A percentile compares a stretch with the other conserved stretches of the same genome.
Evolutionary conservation across 1,284 basidiomycete genomes (phyloP).

Genomic region (Irpex sp.): DNA sequence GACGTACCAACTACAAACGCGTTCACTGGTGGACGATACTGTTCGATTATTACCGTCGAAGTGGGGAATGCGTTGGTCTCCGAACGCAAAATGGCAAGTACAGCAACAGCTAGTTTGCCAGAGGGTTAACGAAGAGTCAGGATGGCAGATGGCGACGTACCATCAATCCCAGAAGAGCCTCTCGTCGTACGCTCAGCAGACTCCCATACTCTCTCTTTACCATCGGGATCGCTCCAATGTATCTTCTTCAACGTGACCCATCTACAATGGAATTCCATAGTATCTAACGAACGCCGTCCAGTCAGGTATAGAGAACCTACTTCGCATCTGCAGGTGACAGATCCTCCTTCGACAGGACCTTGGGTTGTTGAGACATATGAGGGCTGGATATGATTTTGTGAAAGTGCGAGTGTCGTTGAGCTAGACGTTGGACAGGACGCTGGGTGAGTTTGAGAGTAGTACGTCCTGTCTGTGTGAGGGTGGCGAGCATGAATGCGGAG

Average conservation of each 20-base stretch:
- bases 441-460: background rate
- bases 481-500: background rate
- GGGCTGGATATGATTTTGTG: background rate
- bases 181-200: constrained; percentile 79
- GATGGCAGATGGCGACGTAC: constrained; percentile 35
- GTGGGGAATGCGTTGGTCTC: constrained; percentile 61
- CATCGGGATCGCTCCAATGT: constrained; percentile 70
- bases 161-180: constrained; percentile 73
- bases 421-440: background rate
- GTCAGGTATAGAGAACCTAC: constrained; percentile 31
- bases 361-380: constrained; percentile 28
- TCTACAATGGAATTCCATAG: constrained; percentile 33
- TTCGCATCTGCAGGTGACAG: constrained; percentile 59
- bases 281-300: background rate
- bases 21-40: constrained; percentile 81
- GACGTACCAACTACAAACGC: constrained; percentile 67
- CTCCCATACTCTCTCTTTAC: constrained; percentile 83
- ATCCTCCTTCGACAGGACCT: constrained; percentile 35
- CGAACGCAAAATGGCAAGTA: constrained; percentile 76
- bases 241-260: constrained; percentile 77
- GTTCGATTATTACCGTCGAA: constrained; percentile 84
- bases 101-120: constrained; percentile 63
- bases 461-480: background rate
- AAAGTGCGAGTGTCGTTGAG: background rate
- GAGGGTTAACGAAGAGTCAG: background rate